These are phyloP conservation scores for Tricholoma terreum DNA, from an alignment of 768 basidiomycete genomes.

Conservation along the genomic window DNA sequence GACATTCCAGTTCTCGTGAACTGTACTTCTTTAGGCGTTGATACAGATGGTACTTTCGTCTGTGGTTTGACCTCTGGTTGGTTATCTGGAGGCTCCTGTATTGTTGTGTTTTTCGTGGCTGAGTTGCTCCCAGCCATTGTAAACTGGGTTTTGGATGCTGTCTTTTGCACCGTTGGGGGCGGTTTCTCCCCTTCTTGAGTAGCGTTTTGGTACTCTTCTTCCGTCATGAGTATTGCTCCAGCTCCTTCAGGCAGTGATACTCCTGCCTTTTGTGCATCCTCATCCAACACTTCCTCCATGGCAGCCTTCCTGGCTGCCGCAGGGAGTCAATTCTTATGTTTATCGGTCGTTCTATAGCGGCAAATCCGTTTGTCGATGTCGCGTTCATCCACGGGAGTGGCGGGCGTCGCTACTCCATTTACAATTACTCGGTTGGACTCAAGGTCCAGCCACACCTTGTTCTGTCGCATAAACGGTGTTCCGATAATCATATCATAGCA, in stretches of 20 bases:
- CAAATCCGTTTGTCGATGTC: too few species aligned
- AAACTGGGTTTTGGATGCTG: background rate
- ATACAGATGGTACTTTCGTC: background rate
- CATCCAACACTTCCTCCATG: background rate
- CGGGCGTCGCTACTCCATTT: too few species aligned
- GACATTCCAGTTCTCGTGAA: background rate
- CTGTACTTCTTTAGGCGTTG: background rate
- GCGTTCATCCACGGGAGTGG: too few species aligned
- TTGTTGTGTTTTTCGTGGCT: background rate
- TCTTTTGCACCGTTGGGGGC: background rate
- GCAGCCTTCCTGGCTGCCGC: background rate
- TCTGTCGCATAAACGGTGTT: too few species aligned
- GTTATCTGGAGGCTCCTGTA: background rate
- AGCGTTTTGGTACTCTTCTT: conserved; percentile 1
- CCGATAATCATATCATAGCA: too few species aligned
- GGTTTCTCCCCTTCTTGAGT: background rate
- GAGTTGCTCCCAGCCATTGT: conserved; percentile 15
- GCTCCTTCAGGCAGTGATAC: background rate
- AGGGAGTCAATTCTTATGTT: background rate
- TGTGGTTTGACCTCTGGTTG: background rate
- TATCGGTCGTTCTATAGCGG: too few species aligned
- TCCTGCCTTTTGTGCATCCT: background rate
- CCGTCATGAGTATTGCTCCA: background rate
- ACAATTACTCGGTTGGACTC: too few species aligned
- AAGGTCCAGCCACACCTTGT: too few species aligned